Evolutionary conservation across 345 rosid species (phyloP).

Genomic region (Psidium friedrichsthalianum): DNA sequence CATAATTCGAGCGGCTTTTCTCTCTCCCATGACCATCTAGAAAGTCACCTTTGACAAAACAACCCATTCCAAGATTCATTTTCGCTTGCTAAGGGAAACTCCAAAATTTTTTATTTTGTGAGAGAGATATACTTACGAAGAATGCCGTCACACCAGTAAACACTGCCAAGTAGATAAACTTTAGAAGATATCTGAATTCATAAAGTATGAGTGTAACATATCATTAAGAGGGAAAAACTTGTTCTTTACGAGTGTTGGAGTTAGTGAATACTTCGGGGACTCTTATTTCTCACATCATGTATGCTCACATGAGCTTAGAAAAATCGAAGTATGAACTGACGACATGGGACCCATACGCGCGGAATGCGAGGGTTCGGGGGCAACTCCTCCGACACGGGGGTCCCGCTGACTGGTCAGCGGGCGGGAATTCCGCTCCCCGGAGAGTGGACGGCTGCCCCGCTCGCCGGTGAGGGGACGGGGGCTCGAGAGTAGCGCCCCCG

Average conservation of each 20-base stretch:
- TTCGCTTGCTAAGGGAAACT: background rate
- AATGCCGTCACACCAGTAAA: constrained; percentile 56
- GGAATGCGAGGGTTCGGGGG: no score
- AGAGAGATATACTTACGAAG: constrained; percentile 43
- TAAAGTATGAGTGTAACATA: background rate
- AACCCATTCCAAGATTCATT: background rate
- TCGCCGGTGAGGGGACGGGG: no score
- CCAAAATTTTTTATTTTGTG: background rate
- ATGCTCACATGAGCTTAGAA: no score
- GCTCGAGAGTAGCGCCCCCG: no score
- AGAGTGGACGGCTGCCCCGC: no score
- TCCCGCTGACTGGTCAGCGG: no score
- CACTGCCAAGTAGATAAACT: constrained; percentile 66
- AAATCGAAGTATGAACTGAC: no score
- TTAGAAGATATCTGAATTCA: constrained; percentile 50
- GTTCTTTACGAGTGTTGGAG: background rate
- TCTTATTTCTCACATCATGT: no score
- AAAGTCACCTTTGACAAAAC: constrained; percentile 52
- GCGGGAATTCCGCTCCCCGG: no score
- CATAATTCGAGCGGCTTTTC: constrained; percentile 67
- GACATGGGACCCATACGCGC: no score
- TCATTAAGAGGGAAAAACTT: background rate
- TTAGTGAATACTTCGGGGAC: no score
- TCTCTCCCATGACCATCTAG: constrained; percentile 88
- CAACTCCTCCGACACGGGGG: no score